Evolutionary conservation across 1,139 yeast species (phyloP).

Genomic region (Suhomyces yuchorum): DNA sequence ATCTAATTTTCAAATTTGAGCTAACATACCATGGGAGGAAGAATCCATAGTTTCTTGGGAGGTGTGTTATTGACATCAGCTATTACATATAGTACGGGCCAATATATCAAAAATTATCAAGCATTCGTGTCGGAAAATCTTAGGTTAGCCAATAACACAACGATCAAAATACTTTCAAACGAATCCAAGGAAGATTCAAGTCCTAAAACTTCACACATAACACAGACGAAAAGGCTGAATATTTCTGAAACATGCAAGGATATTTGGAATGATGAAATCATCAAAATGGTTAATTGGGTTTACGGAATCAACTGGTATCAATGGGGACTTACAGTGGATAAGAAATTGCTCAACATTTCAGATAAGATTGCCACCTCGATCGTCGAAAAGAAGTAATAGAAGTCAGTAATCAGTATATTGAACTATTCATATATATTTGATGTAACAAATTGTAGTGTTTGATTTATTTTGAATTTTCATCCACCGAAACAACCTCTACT

Average conservation of each 20-base stretch:
- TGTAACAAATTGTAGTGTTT: not conserved
- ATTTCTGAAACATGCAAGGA: constrained; percentile 69
- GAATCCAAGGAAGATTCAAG: constrained; percentile 39
- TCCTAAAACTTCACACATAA: constrained; percentile 45
- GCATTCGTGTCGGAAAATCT: constrained; percentile 50
- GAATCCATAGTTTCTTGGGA: constrained; percentile 26
- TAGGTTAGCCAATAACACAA: constrained; percentile 47
- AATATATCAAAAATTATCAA: constrained; percentile 55
- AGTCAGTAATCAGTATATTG: not conserved
- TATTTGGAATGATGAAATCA: constrained; percentile 79
- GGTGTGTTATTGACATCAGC: constrained; percentile 71
- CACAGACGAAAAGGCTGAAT: constrained; percentile 25
- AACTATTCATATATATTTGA: not conserved
- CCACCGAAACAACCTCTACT: not conserved
- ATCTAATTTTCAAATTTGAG: not conserved
- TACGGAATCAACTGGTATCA: constrained; percentile 57
- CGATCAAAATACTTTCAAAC: constrained; percentile 51
- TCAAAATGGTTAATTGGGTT: constrained; percentile 65
- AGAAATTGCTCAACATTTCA: constrained; percentile 32
- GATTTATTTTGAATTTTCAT: not conserved
- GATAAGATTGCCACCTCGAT: constrained; percentile 33
- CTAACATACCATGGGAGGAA: constrained; percentile 14
- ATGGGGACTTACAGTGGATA: constrained; percentile 42
- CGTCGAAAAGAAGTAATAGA: constrained; percentile 22
- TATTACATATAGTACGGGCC: constrained; percentile 64